Evolutionary conservation across 1,284 basidiomycete genomes (phyloP).

Genomic region (Omphalotus olearius): DNA sequence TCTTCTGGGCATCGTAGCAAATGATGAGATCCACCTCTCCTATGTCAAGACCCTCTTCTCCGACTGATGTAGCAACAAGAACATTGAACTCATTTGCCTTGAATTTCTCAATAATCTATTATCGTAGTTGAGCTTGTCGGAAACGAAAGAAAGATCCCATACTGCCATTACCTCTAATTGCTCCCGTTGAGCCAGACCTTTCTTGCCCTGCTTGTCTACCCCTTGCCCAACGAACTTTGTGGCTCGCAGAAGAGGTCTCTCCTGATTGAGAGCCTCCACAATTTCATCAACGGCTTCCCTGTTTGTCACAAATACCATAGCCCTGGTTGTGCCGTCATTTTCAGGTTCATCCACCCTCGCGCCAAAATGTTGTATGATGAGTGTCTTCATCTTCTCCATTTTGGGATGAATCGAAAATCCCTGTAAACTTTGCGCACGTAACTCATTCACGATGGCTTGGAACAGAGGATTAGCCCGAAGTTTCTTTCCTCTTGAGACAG

Average conservation of each 20-base stretch:
- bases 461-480: slow-evolving; percentile 57
- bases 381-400: slow-evolving; percentile 77
- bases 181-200: slow-evolving; percentile 88
- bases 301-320: slow-evolving; percentile 96
- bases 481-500: slow-evolving; percentile 25
- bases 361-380: slow-evolving; percentile 81
- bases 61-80: slow-evolving; percentile 94
- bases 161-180: slow-evolving; percentile 72
- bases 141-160: slow-evolving; percentile 1
- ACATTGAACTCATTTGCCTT: slow-evolving; percentile 88
- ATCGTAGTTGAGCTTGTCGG: slow-evolving; percentile 11
- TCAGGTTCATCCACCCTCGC: slow-evolving; percentile 44
- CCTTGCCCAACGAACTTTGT: slow-evolving; percentile 91
- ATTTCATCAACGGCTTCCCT: slow-evolving; percentile 91
- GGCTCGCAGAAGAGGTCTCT: slow-evolving; percentile 73
- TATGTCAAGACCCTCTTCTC: slow-evolving; percentile 99
- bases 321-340: slow-evolving; percentile 52
- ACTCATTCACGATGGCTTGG: slow-evolving; percentile 56
- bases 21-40: slow-evolving; percentile 98
- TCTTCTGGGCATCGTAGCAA: slow-evolving; percentile 96
- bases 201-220: slow-evolving; percentile 79
- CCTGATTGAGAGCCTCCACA: slow-evolving; percentile 70
- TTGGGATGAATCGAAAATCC: slow-evolving; percentile 84
- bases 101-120: slow-evolving; percentile 80
- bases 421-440: slow-evolving; percentile 49